Percentiles rank a stretch among this genome's conserved stretches.
Evolutionary conservation across 495 filamentous ascomycete species (phyloP).

Genomic region (Beverwykella pulmonaria): DNA sequence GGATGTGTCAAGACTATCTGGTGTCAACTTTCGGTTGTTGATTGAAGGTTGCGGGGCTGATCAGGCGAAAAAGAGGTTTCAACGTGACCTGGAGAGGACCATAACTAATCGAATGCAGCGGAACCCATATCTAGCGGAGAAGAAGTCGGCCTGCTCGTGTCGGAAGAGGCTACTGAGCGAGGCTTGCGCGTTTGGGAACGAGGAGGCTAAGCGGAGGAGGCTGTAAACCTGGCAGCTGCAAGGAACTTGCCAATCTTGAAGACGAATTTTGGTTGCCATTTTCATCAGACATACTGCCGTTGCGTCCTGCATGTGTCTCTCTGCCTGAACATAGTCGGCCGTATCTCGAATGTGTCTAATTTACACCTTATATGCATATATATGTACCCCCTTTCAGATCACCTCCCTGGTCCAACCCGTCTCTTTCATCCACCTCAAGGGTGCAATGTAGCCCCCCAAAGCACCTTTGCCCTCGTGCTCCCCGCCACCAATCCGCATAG

Average conservation of each 20-base stretch:
- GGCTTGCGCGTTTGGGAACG: not conserved
- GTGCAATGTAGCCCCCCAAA: constrained; percentile 40
- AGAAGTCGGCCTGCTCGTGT: not conserved
- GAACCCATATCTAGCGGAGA: constrained; percentile 7
- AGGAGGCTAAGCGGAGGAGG: not conserved
- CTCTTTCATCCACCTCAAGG: not conserved
- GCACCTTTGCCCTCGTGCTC: constrained; percentile 29
- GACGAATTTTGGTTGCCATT: not conserved
- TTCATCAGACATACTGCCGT: not conserved
- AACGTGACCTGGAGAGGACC: not conserved
- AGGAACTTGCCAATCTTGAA: not conserved
- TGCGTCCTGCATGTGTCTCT: not conserved
- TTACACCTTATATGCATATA: not conserved
- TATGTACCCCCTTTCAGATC: not conserved
- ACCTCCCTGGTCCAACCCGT: not conserved
- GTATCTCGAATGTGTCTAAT: not conserved
- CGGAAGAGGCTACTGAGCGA: not conserved
- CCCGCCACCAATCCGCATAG: constrained; percentile 42
- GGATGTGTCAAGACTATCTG: constrained; percentile 11
- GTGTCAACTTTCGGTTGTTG: constrained; percentile 15
- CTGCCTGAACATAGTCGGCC: not conserved
- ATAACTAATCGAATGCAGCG: not conserved
- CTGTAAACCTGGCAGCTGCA: not conserved
- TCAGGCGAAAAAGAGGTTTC: constrained; percentile 5
- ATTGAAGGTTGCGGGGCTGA: constrained; percentile 8